Conservation (phyloP, 2,329 filamentous ascomycete species). For the Colletotrichum agaves region DNA sequence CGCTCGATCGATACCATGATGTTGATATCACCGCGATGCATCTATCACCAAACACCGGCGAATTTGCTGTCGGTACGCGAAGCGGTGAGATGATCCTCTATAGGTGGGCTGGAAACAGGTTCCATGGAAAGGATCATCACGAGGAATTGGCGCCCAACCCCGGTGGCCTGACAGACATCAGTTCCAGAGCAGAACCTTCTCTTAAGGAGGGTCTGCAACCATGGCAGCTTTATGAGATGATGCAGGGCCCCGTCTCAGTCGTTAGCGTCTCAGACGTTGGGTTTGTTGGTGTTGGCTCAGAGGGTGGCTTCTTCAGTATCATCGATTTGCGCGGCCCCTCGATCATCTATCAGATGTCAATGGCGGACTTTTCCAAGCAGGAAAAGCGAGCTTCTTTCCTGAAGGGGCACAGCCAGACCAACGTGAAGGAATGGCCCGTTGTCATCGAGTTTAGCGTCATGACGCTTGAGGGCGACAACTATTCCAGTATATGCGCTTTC, state of each 20-base stretch:
- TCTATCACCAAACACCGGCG: constrained; percentile 82
- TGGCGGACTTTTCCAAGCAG: constrained; percentile 79
- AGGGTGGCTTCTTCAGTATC: constrained; percentile 81
- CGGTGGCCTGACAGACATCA: constrained; percentile 80
- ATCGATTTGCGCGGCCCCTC: constrained; percentile 89
- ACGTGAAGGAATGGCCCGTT: constrained; percentile 78
- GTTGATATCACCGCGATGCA: constrained; percentile 83
- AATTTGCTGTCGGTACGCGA: constrained; percentile 83
- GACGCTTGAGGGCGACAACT: constrained; percentile 92
- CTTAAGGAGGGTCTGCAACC: constrained; percentile 87
- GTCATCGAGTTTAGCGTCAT: constrained; percentile 91
- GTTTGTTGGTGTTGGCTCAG: constrained; percentile 88
- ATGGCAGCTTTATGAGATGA: constrained; percentile 82
- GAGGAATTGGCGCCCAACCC: constrained; percentile 64
- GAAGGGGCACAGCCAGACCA: constrained; percentile 60
- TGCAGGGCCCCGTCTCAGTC: constrained; percentile 82
- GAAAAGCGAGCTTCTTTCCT: constrained; percentile 81
- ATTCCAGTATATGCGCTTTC: constrained; percentile 93
- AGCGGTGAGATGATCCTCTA: constrained; percentile 90
- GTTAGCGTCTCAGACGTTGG: constrained; percentile 91
- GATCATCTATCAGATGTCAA: constrained; percentile 80
- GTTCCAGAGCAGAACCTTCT: constrained; percentile 73
- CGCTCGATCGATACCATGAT: constrained; percentile 81
- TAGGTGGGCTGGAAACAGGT: constrained; percentile 85
- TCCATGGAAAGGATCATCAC: constrained; percentile 70